A percentile compares a stretch with the other conserved stretches of the same genome.
These are phyloP conservation scores for Penicillium steckii DNA, from an alignment of 495 filamentous ascomycete species.

Conservation along the genomic window DNA sequence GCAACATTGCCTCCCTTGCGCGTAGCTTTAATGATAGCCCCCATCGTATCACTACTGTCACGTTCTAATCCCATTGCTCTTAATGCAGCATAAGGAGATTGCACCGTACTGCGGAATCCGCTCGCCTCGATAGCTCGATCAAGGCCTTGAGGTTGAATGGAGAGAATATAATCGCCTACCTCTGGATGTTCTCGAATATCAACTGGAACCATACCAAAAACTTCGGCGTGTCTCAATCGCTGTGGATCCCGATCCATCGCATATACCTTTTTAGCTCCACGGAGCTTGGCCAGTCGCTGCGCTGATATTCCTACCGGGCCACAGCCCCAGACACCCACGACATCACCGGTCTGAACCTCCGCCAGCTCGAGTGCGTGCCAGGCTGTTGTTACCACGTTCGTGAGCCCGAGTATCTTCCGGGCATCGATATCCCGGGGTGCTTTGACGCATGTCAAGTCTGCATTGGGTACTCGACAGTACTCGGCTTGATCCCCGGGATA, in stretches of 20 bases:
- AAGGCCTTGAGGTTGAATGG: constrained; percentile 29
- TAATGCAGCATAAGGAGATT: constrained; percentile 21
- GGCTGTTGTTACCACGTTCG: constrained; percentile 36
- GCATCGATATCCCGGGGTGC: constrained; percentile 54
- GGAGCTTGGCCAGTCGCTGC: constrained; percentile 22
- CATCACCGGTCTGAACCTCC: constrained; percentile 34
- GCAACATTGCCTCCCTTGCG: constrained; percentile 34
- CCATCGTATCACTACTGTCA: constrained; percentile 27
- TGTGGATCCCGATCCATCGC: constrained; percentile 31
- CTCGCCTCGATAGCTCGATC: constrained; percentile 37
- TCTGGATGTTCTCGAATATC: constrained; percentile 24
- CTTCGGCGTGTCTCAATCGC: constrained; percentile 24
- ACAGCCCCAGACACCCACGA: constrained; percentile 45
- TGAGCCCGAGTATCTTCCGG: constrained; percentile 35
- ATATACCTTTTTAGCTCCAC: constrained; percentile 30
- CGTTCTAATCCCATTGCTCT: constrained; percentile 25
- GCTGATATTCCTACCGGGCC: constrained; percentile 31
- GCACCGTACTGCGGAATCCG: constrained; percentile 28
- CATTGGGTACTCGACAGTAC: constrained; percentile 39
- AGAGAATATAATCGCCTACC: constrained; percentile 27
- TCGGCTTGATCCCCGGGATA: constrained; percentile 62
- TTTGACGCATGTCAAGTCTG: constrained; percentile 32
- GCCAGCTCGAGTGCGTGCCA: constrained; percentile 36
- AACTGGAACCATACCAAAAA: constrained; percentile 26
- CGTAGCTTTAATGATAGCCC: constrained; percentile 27